These are phyloP conservation scores for Coffea canephora DNA, from an alignment of 257 asterid genomes.

Conservation along the genomic window DNA sequence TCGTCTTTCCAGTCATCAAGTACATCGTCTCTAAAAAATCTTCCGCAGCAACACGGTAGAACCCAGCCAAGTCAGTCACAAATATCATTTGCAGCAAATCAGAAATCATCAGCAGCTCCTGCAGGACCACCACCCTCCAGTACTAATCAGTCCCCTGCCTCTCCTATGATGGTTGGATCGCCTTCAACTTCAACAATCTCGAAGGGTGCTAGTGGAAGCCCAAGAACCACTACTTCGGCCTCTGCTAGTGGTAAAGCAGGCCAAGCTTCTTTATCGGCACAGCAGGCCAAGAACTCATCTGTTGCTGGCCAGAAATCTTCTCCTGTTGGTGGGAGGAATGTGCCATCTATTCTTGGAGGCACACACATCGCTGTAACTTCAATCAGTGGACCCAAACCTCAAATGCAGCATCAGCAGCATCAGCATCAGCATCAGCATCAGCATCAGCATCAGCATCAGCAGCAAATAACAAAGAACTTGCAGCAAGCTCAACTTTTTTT, in stretches of 20 bases:
- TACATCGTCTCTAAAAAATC: slow-evolving; percentile 45
- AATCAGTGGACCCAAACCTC: slow-evolving; percentile 41
- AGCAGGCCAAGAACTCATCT: slow-evolving; percentile 48
- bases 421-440: slow-evolving; percentile 39
- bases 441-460: slow-evolving; percentile 39
- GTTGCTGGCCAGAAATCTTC: slow-evolving; percentile 61
- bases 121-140: slow-evolving; percentile 48
- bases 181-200: slow-evolving; percentile 88
- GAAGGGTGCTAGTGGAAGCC: slow-evolving; percentile 86
- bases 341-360: slow-evolving; percentile 71
- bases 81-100: slow-evolving; percentile 83
- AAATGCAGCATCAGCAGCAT: slow-evolving; percentile 49
- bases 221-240: slow-evolving; percentile 57
- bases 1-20: slow-evolving; percentile 56
- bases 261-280: slow-evolving; percentile 54
- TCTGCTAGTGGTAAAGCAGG: slow-evolving; percentile 53
- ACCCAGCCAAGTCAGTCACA: slow-evolving; percentile 66
- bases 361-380: slow-evolving; percentile 47
- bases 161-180: slow-evolving; percentile 78
- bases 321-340: slow-evolving; percentile 38
- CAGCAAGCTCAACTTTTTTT: slow-evolving; percentile 69
- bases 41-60: slow-evolving; percentile 67
- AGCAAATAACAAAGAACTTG: slow-evolving; percentile 49
- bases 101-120: slow-evolving; percentile 46
- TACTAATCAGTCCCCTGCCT: slow-evolving; percentile 52